Base-by-base conservation (phyloP, 306 rosid species). In the Prunus mira region DNA sequence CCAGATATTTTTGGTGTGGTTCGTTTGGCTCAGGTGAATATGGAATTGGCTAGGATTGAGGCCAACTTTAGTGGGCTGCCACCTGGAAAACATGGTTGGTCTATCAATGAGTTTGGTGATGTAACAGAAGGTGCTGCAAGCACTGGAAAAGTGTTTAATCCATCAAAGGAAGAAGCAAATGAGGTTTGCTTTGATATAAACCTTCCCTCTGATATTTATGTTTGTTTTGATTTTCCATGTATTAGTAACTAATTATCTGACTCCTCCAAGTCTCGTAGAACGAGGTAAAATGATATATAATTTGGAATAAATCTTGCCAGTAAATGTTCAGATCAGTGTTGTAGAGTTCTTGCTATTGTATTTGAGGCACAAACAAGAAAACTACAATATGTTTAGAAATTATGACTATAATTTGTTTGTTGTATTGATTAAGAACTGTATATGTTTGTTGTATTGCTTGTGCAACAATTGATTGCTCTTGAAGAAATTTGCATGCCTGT, bases 71-170 rank as follows among this genome's bases (percentile, higher is more conserved):
- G 92, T 38, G 97, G 97, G 43, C 69, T 95, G 71, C 82, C 91
- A 3, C 97, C 96, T 17, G 97, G 97, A 66, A 92, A 90, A 84
- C 99, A 95, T 77, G 88, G 90, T 69, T 95, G 97, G 97, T 90
- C 97, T 38, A 91, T 95, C 79, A 92, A 92, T 75, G 88, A 90
- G 82, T 95, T 86, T 81, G 99, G 99, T 71, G 99, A 95, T 76
- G 79, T 92, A 78, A 92, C 97, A 58, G 87, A 87, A 80, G 99
- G 97, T 72, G 92, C 96, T 34, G 90, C 91, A 27, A 89, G 96
- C 93, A 95, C 97, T 17, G 97, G 97, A 32, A 91, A 91, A 80
- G 65, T 89, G 61, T 95, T 89, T 60, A 72, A 79, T 79, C 88
- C 86, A 9, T 73, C 67, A 22, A 82, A 66, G 8, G 82, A 51